A percentile compares a stretch with the other conserved stretches of the same genome.
Conservation (phyloP, 148 eudicot genomes). For the Nepenthes gracilis region DNA sequence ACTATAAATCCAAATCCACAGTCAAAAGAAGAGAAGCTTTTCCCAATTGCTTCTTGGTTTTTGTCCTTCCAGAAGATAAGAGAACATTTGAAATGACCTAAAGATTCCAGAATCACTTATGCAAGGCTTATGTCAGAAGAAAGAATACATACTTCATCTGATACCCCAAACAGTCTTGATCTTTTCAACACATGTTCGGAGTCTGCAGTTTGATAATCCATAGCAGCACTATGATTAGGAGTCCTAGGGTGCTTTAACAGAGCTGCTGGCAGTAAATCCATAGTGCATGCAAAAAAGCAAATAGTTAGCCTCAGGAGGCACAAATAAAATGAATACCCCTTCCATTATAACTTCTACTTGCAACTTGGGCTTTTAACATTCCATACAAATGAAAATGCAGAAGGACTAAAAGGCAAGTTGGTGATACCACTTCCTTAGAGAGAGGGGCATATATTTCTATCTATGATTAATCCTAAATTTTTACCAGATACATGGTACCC, state of each 20-base stretch:
- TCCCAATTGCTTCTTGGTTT: not conserved
- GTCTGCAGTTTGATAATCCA: conserved; percentile 80
- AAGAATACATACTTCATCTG: conserved; percentile 52
- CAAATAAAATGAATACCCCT: not conserved
- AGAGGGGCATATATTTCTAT: too few species aligned
- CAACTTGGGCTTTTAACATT: too few species aligned
- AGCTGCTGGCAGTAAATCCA: conserved; percentile 19
- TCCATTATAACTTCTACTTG: too few species aligned
- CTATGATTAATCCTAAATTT: too few species aligned
- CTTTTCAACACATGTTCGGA: conserved; percentile 75
- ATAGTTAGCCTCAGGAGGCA: conserved; percentile 6
- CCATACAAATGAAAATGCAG: too few species aligned
- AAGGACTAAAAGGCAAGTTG: too few species aligned
- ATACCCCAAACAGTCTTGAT: conserved; percentile 54
- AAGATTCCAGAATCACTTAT: not conserved
- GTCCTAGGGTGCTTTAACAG: conserved; percentile 65
- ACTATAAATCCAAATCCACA: too few species aligned
- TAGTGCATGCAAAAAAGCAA: conserved; percentile 6
- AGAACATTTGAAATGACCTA: not conserved
- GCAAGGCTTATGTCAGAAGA: conserved; percentile 1
- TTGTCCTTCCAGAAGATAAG: too few species aligned
- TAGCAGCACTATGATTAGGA: conserved; percentile 44
- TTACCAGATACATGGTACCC: too few species aligned
- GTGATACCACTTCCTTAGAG: too few species aligned
- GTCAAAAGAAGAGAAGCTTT: not conserved